Conservation (phyloP, 495 filamentous ascomycete genomes). For the Podospora australis region DNA sequence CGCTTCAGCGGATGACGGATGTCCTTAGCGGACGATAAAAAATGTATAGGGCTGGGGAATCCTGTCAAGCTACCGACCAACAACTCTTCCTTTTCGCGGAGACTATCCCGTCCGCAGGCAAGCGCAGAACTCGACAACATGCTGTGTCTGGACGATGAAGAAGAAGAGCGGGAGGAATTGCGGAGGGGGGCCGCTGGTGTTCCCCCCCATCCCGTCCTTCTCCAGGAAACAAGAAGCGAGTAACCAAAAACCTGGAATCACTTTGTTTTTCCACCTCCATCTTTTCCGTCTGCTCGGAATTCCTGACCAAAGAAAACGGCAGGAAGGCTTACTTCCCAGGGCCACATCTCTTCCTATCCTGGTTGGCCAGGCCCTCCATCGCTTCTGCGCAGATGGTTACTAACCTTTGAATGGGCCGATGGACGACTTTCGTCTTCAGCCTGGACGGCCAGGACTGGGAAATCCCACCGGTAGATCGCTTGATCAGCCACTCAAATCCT, state of each 20-base stretch:
- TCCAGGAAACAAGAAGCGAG: too few relatives aligned
- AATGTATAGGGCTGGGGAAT: not conserved
- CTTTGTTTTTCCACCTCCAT: too few relatives aligned
- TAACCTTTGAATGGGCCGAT: not conserved
- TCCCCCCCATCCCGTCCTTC: not conserved
- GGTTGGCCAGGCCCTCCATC: conserved; percentile 3
- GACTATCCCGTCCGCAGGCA: too few relatives aligned
- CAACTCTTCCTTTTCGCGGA: too few relatives aligned
- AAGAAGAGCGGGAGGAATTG: not conserved
- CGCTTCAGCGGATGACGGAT: too few relatives aligned
- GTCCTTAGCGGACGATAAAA: not conserved
- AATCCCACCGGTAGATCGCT: conserved; percentile 10
- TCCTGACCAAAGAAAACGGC: not conserved
- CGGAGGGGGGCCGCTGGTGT: too few relatives aligned
- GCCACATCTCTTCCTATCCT: not conserved
- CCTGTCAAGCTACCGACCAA: not conserved
- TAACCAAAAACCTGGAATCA: not conserved
- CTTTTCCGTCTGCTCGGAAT: too few relatives aligned
- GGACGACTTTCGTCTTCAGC: conserved; percentile 3
- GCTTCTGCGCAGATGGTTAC: not conserved
- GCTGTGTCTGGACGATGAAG: too few relatives aligned
- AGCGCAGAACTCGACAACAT: too few relatives aligned
- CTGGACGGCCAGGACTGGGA: not conserved
- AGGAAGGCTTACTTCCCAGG: conserved; percentile 11
- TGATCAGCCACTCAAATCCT: conserved; percentile 12